Evolutionary conservation across 768 basidiomycete species (phyloP).

Genomic region (Lactarius indigo): DNA sequence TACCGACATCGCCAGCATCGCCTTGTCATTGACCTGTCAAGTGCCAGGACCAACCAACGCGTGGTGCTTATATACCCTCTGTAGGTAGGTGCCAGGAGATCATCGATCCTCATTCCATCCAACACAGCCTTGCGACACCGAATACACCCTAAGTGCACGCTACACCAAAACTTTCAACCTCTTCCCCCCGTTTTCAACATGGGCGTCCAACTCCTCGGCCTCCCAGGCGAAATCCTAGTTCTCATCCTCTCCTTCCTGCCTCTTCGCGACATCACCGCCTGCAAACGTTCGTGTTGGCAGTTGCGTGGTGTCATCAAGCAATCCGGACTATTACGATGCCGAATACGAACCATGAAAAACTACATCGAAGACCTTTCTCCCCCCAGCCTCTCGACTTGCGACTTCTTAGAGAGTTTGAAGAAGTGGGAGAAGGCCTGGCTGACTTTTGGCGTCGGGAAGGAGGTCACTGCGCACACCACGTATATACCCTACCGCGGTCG

Average conservation of each 20-base stretch:
- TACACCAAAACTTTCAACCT: neutral
- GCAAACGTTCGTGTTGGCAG: conserved; percentile 6
- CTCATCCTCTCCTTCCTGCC: conserved; percentile 6
- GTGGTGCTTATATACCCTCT: neutral
- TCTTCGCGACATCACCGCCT: conserved; percentile 2
- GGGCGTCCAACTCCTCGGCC: conserved; percentile 1
- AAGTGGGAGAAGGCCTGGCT: conserved; percentile 17
- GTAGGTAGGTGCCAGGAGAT: neutral
- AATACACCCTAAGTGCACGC: neutral
- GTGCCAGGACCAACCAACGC: neutral
- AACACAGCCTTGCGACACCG: neutral
- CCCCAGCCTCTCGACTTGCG: neutral
- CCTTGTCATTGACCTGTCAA: neutral
- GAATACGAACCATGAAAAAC: neutral
- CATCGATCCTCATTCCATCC: neutral
- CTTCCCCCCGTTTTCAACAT: neutral
- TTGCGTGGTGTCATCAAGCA: conserved; percentile 7
- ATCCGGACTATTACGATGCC: conserved; percentile 1
- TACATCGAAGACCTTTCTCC: conserved; percentile 10
- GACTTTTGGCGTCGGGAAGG: neutral
- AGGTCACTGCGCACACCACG: neutral
- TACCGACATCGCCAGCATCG: neutral
- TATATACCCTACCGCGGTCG: neutral
- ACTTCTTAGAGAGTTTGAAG: neutral
- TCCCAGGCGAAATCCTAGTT: conserved; percentile 13